Conservation (phyloP, 148 eudicot genomes). For the Rhododendron ovatum region DNA sequence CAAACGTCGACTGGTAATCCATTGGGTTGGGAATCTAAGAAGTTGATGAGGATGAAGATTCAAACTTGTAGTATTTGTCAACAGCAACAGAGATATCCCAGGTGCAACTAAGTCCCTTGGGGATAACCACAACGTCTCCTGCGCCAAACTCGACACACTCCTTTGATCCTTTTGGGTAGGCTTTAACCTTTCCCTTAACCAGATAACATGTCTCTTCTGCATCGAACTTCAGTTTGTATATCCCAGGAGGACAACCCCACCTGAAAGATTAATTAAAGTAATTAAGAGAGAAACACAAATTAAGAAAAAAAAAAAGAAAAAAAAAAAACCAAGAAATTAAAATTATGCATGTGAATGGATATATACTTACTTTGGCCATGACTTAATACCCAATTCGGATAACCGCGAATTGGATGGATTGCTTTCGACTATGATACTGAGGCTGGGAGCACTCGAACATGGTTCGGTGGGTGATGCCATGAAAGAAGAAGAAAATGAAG, state of each 20-base stretch:
- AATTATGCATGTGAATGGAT: neutral
- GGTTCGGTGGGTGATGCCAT: conserved; percentile 24
- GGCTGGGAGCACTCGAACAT: conserved; percentile 13
- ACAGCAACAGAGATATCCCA: conserved; percentile 69
- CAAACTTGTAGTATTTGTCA: conserved; percentile 77
- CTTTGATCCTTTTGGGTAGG: conserved; percentile 33
- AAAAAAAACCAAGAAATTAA: neutral
- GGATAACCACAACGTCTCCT: conserved; percentile 55
- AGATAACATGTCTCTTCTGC: conserved; percentile 73
- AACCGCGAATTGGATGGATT: conserved; percentile 48
- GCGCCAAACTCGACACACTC: conserved; percentile 62
- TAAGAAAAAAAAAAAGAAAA: no score
- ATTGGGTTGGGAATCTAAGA: neutral
- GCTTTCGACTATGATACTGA: conserved; percentile 47
- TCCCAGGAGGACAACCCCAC: conserved; percentile 73
- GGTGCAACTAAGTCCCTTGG: conserved; percentile 67
- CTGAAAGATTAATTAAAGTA: neutral
- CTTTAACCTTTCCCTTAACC: conserved; percentile 66
- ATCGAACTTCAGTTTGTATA: conserved; percentile 55
- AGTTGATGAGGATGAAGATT: conserved; percentile 6
- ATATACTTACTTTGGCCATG: conserved; percentile 71
- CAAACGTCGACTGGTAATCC: neutral
- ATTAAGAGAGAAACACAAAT: neutral
- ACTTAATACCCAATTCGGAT: conserved; percentile 59
- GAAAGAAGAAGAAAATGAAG: neutral